Evolutionary conservation across 208 protist species (phyloP).

Genomic region (Acanthamoeba royreba): DNA sequence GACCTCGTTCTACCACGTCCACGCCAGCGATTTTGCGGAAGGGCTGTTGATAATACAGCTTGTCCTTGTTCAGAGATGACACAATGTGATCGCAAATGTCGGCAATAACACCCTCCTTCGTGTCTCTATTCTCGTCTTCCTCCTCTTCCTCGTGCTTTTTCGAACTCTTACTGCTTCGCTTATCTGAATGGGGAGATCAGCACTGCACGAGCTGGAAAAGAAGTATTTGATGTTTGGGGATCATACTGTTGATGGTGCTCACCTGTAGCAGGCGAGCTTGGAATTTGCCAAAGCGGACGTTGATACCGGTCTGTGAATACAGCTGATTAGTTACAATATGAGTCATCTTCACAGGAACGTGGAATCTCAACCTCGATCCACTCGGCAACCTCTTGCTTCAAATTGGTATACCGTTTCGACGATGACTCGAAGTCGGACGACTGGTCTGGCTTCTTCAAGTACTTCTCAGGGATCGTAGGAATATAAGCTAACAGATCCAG

Average conservation of each 20-base stretch:
- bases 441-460: not conserved
- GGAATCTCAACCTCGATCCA: not conserved
- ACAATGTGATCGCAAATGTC: slow-evolving; percentile 28
- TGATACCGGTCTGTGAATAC: not conserved
- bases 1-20: not conserved
- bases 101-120: not conserved
- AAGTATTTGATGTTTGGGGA: not conserved
- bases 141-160: not conserved
- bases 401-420: not conserved
- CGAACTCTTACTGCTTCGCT: not conserved
- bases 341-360: too few relatives aligned
- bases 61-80: not conserved
- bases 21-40: not conserved
- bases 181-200: not conserved
- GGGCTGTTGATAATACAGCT: not conserved
- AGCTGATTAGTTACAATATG: not conserved
- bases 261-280: not conserved
- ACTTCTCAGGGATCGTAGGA: not conserved
- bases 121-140: not conserved
- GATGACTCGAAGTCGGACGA: not conserved
- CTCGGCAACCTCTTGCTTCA: not conserved
- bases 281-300: not conserved
- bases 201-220: not conserved
- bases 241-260: not conserved
- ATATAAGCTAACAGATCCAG: not conserved